Base-by-base conservation (phyloP, 495 filamentous ascomycete species). In the Neurospora sp. region DNA sequence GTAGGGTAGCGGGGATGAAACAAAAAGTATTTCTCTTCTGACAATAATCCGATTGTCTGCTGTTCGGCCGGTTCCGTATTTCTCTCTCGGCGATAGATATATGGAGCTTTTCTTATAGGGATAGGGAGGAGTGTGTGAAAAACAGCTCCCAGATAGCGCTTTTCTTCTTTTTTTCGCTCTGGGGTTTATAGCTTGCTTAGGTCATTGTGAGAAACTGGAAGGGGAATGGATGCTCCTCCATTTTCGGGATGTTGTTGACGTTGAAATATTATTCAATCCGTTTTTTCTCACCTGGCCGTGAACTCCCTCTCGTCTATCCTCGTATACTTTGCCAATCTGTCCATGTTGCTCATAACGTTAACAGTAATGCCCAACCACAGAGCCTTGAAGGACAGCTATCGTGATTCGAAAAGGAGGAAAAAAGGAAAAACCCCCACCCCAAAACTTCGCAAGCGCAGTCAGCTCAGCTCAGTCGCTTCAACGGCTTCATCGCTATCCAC, bases 101-200 rank as follows among this genome's bases (percentile, higher is more conserved):
- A 14, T 46, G n/a, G 42, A 27, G 20, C 10, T 12, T 27, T 60
- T 7, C 49, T 27, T 27, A 27, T 60, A 27, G 11, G 49, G 49
- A 27, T 60, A 27, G 20, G 20, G 3, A 46, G 3, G 8, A 20
- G 10, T 60, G 11, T 12, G 20, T 60, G 49, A 14, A 60, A 14
- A 60, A 14, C 11, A 14, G 10, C 11, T 14, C 10, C 5, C 11
- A 60, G 49, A 3, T 27, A 60, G 49, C 2, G 49, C 20, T 60
- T 27, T 60, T 60, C 66, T 76, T 71, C 78, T 81, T 75, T 69
- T 75, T 75, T 71, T 71, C 75, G 41, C 66, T 60, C 1, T 60
- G 11, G 20, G 49, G 20, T 14, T 60, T 60, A 7, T 60, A 27
- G 20, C 20, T 27, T 60, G 23, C 49, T 14, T 31, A 14, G 20